Base-by-base conservation (phyloP, 2,329 filamentous ascomycete species). In the Phialocephala sp. region DNA sequence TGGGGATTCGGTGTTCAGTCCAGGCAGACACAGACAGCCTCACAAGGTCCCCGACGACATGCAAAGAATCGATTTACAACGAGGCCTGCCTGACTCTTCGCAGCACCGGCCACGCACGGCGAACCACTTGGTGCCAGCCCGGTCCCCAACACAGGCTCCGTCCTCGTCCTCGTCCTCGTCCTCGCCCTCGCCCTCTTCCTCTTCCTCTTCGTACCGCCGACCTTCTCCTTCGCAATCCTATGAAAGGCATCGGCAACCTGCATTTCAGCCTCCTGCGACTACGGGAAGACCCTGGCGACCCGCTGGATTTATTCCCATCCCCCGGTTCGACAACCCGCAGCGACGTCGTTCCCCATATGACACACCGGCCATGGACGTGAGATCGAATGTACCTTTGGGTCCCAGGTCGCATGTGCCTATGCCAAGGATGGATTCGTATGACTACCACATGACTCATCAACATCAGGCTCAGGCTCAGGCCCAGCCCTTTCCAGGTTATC, bases 51-150 rank as follows among this genome's bases (percentile, higher is more conserved):
- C 20, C 50, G 18, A n/a, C 11, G 24, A 27, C 9, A 54, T 27
- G 50, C 24, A 27, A 2, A 6, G 15, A 32, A 9, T 11, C 45
- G n/a, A 24, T 50, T 24, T 24, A 6, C 45, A 54, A n/a, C 50
- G 32, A 15, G 12, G 14, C 32, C 50, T 22, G 27, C 24, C 50
- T 54, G 50, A 54, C 24, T 32, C 12, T 12, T 35, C 50, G 45
- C 45, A 11, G n/a, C 45, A n/a, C 12, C 18, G 45, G 22, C 45
- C 45, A 24, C 18, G 18, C 9, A n/a, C 45, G 18, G 9, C 8
- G n/a, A 22, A 22, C 8, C 4, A 50, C 18, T 66, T 59, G 4
- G 59, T 57, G n/a, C 58, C 63, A 8, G 47, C 63, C 12, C 6
- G 8, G 12, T 4, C 37, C 15, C 37, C 37, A 41, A 14, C 37